Conservation (phyloP, 139 green algal species). For the Mychonastes homosphaera region DNA sequence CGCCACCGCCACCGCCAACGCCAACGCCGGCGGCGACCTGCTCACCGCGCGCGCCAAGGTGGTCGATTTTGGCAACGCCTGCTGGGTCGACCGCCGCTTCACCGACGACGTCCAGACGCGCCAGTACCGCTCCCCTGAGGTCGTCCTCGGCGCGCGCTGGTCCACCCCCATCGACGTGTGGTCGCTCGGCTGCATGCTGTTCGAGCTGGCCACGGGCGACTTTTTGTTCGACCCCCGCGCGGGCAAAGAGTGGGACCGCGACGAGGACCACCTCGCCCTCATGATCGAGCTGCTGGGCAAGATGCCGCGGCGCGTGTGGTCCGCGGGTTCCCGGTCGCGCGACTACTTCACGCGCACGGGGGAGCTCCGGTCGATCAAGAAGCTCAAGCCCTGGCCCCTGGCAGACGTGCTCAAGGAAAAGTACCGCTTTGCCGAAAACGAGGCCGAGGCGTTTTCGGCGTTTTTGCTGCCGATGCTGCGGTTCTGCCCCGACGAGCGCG, state of each 20-base stretch:
- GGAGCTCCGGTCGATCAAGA: constrained; percentile 84
- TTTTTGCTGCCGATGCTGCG: constrained; percentile 93
- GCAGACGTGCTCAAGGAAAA: constrained; percentile 86
- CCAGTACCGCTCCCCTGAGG: constrained; percentile 86
- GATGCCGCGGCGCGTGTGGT: constrained; percentile 65
- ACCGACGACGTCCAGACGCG: constrained; percentile 96
- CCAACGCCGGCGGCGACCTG: constrained; percentile 29
- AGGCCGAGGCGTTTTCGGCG: constrained; percentile 58
- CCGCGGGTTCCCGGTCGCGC: constrained; percentile 57
- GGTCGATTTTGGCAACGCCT: constrained; percentile 98
- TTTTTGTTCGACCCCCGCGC: constrained; percentile 88
- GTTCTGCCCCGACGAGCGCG: constrained; percentile 65
- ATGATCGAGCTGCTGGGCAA: constrained; percentile 90
- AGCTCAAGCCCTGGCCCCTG: constrained; percentile 85
- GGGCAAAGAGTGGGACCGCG: constrained; percentile 46
- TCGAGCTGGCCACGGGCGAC: constrained; percentile 97
- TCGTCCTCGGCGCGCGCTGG: constrained; percentile 4
- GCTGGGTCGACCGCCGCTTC: constrained; percentile 96
- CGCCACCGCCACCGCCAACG: too few species aligned
- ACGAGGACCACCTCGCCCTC: constrained; percentile 97
- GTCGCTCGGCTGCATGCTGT: constrained; percentile 92
- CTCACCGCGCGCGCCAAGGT: constrained; percentile 58
- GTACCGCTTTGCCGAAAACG: constrained; percentile 62
- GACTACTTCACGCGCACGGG: constrained; percentile 88
- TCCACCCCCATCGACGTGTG: constrained; percentile 87